A percentile compares a stretch with the other conserved stretches of the same genome.
These are phyloP conservation scores for Penicillium sp. DNA, from an alignment of 2,329 filamentous ascomycete genomes.

Conservation along the genomic window DNA sequence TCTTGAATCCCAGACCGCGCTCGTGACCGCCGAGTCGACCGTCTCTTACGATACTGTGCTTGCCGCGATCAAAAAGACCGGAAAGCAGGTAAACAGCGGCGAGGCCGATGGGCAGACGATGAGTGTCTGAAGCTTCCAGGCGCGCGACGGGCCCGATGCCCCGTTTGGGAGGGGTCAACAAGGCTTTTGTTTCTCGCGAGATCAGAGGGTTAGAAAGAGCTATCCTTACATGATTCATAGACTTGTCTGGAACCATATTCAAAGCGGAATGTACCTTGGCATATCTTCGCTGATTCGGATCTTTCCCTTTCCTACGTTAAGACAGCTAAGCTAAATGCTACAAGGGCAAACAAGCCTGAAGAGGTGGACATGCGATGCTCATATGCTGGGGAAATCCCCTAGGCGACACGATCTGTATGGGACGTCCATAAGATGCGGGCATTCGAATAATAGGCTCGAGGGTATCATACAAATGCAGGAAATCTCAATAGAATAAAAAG, in stretches of 20 bases:
- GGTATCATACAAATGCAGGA: slow-evolving; percentile 24
- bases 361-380: background rate
- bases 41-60: slow-evolving; percentile 79
- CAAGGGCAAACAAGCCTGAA: too few relatives aligned
- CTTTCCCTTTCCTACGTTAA: background rate
- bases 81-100: slow-evolving; percentile 78
- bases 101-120: slow-evolving; percentile 44
- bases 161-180: background rate
- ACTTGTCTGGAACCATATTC: background rate
- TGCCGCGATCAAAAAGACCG: slow-evolving; percentile 88
- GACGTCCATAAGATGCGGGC: slow-evolving; percentile 2
- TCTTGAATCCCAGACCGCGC: slow-evolving; percentile 80
- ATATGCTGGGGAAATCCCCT: background rate
- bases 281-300: background rate
- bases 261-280: slow-evolving; percentile 2
- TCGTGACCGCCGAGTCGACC: slow-evolving; percentile 66
- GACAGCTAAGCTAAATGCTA: background rate
- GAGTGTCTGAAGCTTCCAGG: slow-evolving; percentile 29
- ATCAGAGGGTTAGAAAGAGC: background rate
- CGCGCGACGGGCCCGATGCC: background rate
- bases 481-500: background rate
- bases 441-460: slow-evolving; percentile 18
- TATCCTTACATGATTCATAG: background rate
- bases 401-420: background rate
- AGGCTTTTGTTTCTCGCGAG: background rate